phyloP scores from a whole-genome alignment of 495 filamentous ascomycete species.

The Hypoxylon lienhwacheense region DNA sequence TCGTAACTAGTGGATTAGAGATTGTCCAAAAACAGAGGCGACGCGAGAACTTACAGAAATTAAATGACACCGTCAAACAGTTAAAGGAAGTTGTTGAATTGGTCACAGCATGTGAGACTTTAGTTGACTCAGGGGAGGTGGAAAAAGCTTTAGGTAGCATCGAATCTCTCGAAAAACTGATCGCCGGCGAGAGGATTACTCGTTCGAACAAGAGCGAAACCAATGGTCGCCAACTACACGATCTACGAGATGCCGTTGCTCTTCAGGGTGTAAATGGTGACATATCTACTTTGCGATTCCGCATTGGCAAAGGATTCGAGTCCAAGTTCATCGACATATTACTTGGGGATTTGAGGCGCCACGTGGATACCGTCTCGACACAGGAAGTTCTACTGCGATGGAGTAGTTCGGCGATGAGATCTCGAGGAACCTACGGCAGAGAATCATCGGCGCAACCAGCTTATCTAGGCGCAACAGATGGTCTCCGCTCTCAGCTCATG shows the following conservation, averaged over 20 bases:
- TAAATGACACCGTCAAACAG: slow-evolving; percentile 81
- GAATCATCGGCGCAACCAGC: slow-evolving; percentile 68
- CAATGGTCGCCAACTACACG: slow-evolving; percentile 50
- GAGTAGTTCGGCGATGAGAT: slow-evolving; percentile 56
- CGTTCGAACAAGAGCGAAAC: slow-evolving; percentile 38
- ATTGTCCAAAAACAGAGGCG: slow-evolving; percentile 79
- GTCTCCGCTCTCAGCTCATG: slow-evolving; percentile 66
- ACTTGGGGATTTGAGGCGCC: slow-evolving; percentile 75
- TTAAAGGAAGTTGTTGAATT: slow-evolving; percentile 75
- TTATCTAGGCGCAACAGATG: slow-evolving; percentile 70
- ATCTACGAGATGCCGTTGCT: slow-evolving; percentile 77
- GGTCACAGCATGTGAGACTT: slow-evolving; percentile 72
- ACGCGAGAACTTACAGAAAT: slow-evolving; percentile 79
- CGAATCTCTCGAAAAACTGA: slow-evolving; percentile 73
- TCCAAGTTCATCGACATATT: slow-evolving; percentile 75
- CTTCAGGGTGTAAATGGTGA: slow-evolving; percentile 79
- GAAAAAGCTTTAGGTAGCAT: slow-evolving; percentile 77
- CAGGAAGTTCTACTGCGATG: slow-evolving; percentile 78
- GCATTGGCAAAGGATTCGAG: slow-evolving; percentile 87
- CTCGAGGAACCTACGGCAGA: slow-evolving; percentile 65
- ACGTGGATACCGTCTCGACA: slow-evolving; percentile 73
- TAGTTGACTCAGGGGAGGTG: slow-evolving; percentile 79
- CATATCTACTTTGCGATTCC: slow-evolving; percentile 69
- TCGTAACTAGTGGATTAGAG: slow-evolving; percentile 83
- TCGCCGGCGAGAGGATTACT: slow-evolving; percentile 57